Base-by-base conservation (phyloP, 305 asterid genomes). In the Nicotiana rustica region DNA sequence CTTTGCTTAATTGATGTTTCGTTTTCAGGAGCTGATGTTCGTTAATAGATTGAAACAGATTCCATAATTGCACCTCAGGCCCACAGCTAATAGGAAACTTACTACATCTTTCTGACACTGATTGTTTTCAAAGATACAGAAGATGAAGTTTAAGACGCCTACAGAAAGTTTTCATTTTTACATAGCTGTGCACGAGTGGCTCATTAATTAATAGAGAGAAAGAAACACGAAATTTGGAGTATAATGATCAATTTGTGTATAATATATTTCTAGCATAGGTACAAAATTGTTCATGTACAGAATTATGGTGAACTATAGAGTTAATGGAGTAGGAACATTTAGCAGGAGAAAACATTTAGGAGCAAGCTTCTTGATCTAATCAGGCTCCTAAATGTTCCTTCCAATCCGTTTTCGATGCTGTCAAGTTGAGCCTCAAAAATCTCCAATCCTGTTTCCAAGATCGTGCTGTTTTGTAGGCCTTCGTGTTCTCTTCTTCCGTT, bases 371-470 rank as follows among this genome's bases (percentile, higher is more conserved):
- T 70, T n/a, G 55, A 70, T 70, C 56, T 70, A 70, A 70, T 18
- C 9, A 70, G 10, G 15, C 78, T 1, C 25, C 78, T 70, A 41
- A 70, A 70, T 36, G 8, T 41, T 44, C 49, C 25, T 59, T 86
- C 89, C 55, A 86, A 61, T 18, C 59, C 56, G 59, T 44, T 78
- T 49, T 84, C 89, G 25, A 86, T 25, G 3, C 60, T 64, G 66
- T 82, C 84, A 60, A 84, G 33, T 8, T 47, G 19, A 6, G 49
- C 14, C 13, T 79, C 89, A 73, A 68, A 1, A 29, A 2, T 29
- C 82, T 82, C 44, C 85, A 86, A 38, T 15, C 9, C 82, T 6
- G 55, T 69, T 70, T 82, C 79, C n/a, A 59, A 17, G 21, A 6
- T 59, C 19, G 49, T 80, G 57, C 59, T 73, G 57, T 67, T 67